Evolutionary conservation across 345 rosid species (phyloP).

Genomic region (Trapa incisa): DNA sequence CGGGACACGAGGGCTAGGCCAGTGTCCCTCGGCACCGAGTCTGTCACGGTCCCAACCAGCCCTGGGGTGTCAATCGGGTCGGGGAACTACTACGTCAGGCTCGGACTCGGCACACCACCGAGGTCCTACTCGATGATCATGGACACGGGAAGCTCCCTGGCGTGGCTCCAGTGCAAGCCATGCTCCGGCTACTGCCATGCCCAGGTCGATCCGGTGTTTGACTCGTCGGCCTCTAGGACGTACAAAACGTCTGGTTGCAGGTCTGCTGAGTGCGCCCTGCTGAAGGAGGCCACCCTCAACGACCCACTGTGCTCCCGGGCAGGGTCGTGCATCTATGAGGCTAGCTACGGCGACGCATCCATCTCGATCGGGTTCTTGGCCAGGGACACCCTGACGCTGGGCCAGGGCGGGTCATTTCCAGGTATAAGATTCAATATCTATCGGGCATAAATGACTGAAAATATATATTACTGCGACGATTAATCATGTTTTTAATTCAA

Average conservation of each 20-base stretch:
- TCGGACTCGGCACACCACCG: slow-evolving; percentile 34
- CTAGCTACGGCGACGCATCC: slow-evolving; percentile 35
- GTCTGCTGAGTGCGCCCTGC: slow-evolving; percentile 21
- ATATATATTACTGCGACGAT: too few species aligned
- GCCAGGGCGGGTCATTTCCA: slow-evolving; percentile 13
- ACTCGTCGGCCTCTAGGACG: slow-evolving; percentile 26
- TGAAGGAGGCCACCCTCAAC: slow-evolving; percentile 28
- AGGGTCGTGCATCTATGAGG: slow-evolving; percentile 20
- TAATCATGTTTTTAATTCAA: too few species aligned
- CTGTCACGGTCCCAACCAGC: slow-evolving; percentile 16
- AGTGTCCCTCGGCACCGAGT: slow-evolving; percentile 9
- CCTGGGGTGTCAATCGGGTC: slow-evolving; percentile 27
- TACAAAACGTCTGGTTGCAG: slow-evolving; percentile 17
- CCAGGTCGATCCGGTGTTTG: slow-evolving; percentile 32
- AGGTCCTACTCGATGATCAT: slow-evolving; percentile 31
- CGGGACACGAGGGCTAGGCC: background rate
- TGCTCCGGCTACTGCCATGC: slow-evolving; percentile 20
- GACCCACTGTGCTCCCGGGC: slow-evolving; percentile 14
- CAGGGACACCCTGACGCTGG: slow-evolving; percentile 23
- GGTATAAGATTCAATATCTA: too few species aligned
- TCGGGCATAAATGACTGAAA: too few species aligned
- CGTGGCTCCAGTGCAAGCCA: slow-evolving; percentile 49
- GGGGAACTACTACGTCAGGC: slow-evolving; percentile 26
- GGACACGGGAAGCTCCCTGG: slow-evolving; percentile 42
- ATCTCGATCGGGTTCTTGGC: slow-evolving; percentile 31